These are phyloP conservation scores for Pichia gijzeniarum DNA, from an alignment of 805 yeast genomes.

Conservation along the genomic window DNA sequence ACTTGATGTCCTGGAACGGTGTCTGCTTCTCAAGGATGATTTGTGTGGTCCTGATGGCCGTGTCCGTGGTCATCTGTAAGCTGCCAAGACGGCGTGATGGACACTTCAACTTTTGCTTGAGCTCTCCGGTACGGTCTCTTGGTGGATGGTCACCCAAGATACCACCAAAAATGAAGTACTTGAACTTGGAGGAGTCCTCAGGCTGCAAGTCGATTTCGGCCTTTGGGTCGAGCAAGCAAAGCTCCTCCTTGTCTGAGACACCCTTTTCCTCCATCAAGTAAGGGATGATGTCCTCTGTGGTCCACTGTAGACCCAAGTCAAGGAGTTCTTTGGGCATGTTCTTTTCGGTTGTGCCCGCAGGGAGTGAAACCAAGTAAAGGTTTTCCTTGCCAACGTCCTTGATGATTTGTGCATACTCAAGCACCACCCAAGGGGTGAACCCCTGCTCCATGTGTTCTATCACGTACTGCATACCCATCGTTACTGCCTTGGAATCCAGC, in stretches of 20 bases:
- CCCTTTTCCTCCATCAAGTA: conserved; percentile 14
- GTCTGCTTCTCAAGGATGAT: conserved; percentile 52
- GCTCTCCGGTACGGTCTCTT: conserved; percentile 87
- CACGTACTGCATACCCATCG: conserved; percentile 67
- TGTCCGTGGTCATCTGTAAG: conserved; percentile 95
- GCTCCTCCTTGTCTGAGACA: conserved; percentile 36
- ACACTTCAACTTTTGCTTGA: conserved; percentile 74
- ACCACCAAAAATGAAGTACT: conserved; percentile 94
- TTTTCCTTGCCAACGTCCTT: conserved; percentile 77
- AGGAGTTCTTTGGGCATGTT: conserved; percentile 59
- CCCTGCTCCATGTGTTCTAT: conserved; percentile 98
- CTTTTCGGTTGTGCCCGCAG: conserved; percentile 47
- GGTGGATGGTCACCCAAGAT: conserved; percentile 92
- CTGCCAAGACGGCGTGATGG: conserved; percentile 82
- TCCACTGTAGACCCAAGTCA: conserved; percentile 71
- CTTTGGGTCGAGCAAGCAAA: conserved; percentile 85
- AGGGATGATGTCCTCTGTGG: conserved; percentile 61
- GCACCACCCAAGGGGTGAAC: conserved; percentile 90
- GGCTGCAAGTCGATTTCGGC: conserved; percentile 73
- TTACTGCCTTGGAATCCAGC: background rate
- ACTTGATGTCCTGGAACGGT: conserved; percentile 66
- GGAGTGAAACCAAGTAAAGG: conserved; percentile 70
- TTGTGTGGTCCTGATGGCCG: conserved; percentile 91
- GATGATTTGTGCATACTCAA: conserved; percentile 80
- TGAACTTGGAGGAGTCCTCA: conserved; percentile 56